Percentiles rank a stretch among this genome's conserved stretches.
These are phyloP conservation scores for Pleurotus eryngii DNA, from an alignment of 768 basidiomycete genomes.

Conservation along the genomic window DNA sequence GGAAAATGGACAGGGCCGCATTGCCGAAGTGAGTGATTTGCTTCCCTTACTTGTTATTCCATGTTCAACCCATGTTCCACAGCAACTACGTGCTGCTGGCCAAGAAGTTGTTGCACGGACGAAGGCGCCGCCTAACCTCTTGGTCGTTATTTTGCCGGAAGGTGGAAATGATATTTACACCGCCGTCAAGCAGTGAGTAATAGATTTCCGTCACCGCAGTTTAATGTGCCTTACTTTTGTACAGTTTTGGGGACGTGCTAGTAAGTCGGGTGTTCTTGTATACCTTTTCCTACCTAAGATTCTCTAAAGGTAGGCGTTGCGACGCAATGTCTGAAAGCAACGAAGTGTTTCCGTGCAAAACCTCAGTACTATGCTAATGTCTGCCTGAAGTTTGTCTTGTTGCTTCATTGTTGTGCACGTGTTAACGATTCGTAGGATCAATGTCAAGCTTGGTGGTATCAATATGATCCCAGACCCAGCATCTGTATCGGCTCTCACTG, in stretches of 20 bases:
- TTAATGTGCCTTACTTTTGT: background rate
- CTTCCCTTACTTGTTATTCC: background rate
- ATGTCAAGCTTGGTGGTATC: slow-evolving; percentile 82
- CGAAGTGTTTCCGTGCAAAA: slow-evolving; percentile 65
- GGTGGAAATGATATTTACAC: slow-evolving; percentile 74
- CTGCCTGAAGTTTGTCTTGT: slow-evolving; percentile 59
- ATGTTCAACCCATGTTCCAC: background rate
- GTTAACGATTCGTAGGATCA: slow-evolving; percentile 46
- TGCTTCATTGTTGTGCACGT: no score
- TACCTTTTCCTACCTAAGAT: background rate
- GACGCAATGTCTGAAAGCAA: slow-evolving; percentile 72
- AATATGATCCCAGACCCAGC: slow-evolving; percentile 73
- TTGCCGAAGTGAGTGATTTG: slow-evolving; percentile 31
- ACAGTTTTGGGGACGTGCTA: slow-evolving; percentile 62
- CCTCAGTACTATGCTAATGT: slow-evolving; percentile 82
- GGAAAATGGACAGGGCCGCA: slow-evolving; percentile 55
- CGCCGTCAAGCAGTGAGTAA: slow-evolving; percentile 71
- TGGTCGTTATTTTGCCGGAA: slow-evolving; percentile 67
- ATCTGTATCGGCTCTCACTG: slow-evolving; percentile 62
- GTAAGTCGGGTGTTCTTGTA: background rate
- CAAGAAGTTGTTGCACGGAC: slow-evolving; percentile 37
- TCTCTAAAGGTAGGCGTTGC: slow-evolving; percentile 60
- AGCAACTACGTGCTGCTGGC: slow-evolving; percentile 52
- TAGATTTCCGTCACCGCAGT: background rate
- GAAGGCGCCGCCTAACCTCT: slow-evolving; percentile 44